Conservation (phyloP, 139 green algal genomes). For the Haematococcus lacustris region DNA sequence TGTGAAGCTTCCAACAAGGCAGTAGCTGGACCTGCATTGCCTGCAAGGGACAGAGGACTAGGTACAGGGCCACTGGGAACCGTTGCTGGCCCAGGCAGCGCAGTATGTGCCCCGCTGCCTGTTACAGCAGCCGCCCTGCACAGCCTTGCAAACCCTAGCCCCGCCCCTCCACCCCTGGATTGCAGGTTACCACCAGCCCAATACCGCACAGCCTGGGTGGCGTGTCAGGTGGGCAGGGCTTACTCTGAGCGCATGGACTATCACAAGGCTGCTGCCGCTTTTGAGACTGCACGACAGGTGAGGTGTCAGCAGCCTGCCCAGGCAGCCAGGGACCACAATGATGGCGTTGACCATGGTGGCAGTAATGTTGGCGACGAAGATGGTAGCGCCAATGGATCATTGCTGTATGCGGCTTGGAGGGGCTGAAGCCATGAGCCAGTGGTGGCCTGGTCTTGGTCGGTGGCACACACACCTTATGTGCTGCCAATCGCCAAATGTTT, state of each 20-base stretch:
- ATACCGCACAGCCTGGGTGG: conserved; percentile 72
- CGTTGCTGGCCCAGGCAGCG: neutral
- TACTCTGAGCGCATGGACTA: conserved; percentile 89
- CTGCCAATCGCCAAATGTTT: neutral
- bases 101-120: neutral
- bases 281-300: conserved; percentile 25
- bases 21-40: too few relatives aligned
- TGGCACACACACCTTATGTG: neutral
- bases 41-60: neutral
- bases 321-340: neutral
- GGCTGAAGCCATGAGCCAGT: neutral
- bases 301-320: neutral
- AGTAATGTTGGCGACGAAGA: neutral
- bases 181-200: conserved; percentile 55
- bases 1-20: neutral
- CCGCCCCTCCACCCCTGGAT: neutral
- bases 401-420: neutral
- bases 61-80: neutral
- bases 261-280: conserved; percentile 45
- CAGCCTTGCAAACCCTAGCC: neutral
- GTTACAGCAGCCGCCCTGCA: neutral
- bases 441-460: neutral
- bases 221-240: conserved; percentile 63
- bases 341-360: neutral
- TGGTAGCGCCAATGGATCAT: neutral